Evolutionary conservation across 2,329 filamentous ascomycete genomes (phyloP).

Genomic region (Nemania sp.): DNA sequence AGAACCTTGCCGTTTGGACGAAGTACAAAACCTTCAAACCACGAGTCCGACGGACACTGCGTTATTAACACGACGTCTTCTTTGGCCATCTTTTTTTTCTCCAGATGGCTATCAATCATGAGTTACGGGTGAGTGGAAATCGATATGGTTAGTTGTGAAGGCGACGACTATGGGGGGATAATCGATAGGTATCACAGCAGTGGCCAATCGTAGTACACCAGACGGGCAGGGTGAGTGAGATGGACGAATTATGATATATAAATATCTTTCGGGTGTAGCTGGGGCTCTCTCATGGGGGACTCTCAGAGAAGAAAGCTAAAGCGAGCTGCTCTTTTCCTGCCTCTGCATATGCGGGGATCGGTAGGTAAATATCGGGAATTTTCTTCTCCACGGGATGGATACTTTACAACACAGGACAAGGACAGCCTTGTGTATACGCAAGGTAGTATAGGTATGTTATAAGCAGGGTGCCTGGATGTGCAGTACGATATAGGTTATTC

Average conservation of each 20-base stretch:
- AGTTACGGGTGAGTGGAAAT: too few relatives aligned
- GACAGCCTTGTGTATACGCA: background rate
- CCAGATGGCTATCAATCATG: background rate
- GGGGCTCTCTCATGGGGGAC: slow-evolving; percentile 19
- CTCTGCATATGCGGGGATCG: slow-evolving; percentile 17
- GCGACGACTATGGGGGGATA: too few relatives aligned
- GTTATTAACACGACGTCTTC: slow-evolving; percentile 40
- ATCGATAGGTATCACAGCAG: too few relatives aligned
- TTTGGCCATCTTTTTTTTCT: slow-evolving; percentile 30
- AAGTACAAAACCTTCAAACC: slow-evolving; percentile 39
- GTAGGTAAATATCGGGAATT: slow-evolving; percentile 7
- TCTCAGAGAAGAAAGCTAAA: slow-evolving; percentile 7
- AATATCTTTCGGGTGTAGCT: background rate
- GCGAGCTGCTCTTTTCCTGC: slow-evolving; percentile 10
- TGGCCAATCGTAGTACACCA: background rate
- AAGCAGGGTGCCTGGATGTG: too few relatives aligned
- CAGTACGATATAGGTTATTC: background rate
- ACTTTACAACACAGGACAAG: background rate
- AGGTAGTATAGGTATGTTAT: background rate
- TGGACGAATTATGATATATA: background rate
- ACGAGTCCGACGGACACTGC: slow-evolving; percentile 40
- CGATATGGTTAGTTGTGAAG: too few relatives aligned
- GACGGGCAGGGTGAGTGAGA: background rate
- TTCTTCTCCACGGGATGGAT: background rate
- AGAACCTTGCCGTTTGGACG: slow-evolving; percentile 41